These are phyloP conservation scores for Inonotus obliquus DNA, from an alignment of 1,284 basidiomycete genomes.

Conservation along the genomic window DNA sequence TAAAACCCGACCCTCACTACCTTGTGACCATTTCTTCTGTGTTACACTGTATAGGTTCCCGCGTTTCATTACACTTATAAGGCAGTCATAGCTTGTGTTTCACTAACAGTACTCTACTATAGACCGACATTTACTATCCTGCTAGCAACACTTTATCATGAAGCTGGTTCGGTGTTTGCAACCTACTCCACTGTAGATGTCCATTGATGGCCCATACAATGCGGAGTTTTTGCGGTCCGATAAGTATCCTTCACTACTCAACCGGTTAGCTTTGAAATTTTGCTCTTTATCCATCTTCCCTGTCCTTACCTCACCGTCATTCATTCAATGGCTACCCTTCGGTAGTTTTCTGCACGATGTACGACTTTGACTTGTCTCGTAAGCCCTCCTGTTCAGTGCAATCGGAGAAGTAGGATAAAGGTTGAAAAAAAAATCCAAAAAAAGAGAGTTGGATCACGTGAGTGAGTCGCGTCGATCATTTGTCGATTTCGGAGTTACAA, in stretches of 20 bases:
- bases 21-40: no score
- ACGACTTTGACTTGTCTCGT: no score
- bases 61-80: no score
- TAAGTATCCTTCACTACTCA: background rate
- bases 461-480: background rate
- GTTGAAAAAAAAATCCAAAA: background rate
- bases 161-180: background rate
- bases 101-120: no score
- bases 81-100: no score
- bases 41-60: no score
- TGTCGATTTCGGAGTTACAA: background rate
- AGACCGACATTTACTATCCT: no score
- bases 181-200: background rate
- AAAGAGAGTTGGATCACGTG: background rate
- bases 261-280: background rate
- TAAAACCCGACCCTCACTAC: no score
- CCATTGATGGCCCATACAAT: background rate
- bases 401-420: background rate
- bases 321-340: no score
- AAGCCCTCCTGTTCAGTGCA: no score
- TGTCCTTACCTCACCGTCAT: no score
- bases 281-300: background rate
- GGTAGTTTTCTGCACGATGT: no score
- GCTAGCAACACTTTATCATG: background rate
- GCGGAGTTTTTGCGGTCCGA: constrained; percentile 1